Evolutionary conservation across 208 protist genomes (phyloP).

Genomic region (Trypanosoma scelopori): DNA sequence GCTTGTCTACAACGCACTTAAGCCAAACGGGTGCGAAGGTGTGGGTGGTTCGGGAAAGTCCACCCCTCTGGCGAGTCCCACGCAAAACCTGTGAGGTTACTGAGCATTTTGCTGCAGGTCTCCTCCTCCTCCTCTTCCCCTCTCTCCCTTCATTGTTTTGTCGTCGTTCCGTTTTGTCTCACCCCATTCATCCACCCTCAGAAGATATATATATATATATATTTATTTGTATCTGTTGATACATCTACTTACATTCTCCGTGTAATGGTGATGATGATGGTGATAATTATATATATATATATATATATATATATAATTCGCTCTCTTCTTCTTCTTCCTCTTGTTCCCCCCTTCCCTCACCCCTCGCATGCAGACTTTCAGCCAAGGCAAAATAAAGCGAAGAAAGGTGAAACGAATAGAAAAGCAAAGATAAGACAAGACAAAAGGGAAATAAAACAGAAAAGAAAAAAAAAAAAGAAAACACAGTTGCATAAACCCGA

Average conservation of each 20-base stretch:
- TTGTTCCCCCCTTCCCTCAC: too few species aligned
- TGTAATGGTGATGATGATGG: background rate
- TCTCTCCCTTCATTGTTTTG: too few species aligned
- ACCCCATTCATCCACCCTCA: too few species aligned
- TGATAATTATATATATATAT: conserved; percentile 4
- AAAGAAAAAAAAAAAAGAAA: conserved; percentile 19
- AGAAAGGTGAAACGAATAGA: too few species aligned
- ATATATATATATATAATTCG: conserved; percentile 12
- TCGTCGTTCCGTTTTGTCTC: too few species aligned
- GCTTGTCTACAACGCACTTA: conserved; percentile 35
- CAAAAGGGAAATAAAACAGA: background rate
- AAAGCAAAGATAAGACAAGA: too few species aligned
- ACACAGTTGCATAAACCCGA: background rate
- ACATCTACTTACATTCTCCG: conserved; percentile 8
- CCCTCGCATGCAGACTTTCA: background rate
- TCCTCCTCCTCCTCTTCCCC: too few species aligned
- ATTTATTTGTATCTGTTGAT: background rate
- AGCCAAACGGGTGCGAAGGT: conserved; percentile 12
- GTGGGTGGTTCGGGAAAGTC: background rate
- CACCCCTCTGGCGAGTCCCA: background rate
- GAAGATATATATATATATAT: too few species aligned
- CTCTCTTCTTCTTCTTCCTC: too few species aligned
- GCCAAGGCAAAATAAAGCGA: too few species aligned
- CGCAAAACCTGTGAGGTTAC: background rate
- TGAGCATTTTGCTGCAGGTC: background rate